Evolutionary conservation across 176 grass and related monocot genomes (phyloP).

Genomic region (Hordeum vulgare): DNA sequence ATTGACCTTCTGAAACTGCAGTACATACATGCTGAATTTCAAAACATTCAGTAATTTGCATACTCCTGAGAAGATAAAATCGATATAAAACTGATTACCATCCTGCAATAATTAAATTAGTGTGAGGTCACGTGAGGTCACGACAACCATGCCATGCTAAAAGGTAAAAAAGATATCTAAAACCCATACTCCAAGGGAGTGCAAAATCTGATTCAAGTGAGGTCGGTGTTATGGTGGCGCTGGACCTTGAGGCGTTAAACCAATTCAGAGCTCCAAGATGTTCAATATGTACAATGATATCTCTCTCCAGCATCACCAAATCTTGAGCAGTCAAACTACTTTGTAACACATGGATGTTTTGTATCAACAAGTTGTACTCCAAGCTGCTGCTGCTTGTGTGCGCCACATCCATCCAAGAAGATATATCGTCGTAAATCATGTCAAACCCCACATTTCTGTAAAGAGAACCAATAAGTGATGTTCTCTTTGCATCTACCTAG

Average conservation of each 20-base stretch:
- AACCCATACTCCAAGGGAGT: not conserved
- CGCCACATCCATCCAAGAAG: slow-evolving; percentile 24
- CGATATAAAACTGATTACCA: too few relatives aligned
- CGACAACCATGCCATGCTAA: too few relatives aligned
- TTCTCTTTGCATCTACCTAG: slow-evolving; percentile 26
- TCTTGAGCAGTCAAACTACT: slow-evolving; percentile 49
- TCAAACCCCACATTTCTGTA: slow-evolving; percentile 2
- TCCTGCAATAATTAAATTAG: too few relatives aligned
- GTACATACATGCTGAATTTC: too few relatives aligned
- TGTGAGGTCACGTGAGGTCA: too few relatives aligned
- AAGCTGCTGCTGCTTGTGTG: slow-evolving; percentile 10
- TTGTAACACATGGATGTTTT: slow-evolving; percentile 57
- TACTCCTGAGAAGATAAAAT: too few relatives aligned
- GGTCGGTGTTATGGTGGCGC: slow-evolving; percentile 7
- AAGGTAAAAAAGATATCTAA: too few relatives aligned
- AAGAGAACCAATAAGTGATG: not conserved
- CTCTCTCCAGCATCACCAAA: slow-evolving; percentile 40
- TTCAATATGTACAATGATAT: slow-evolving; percentile 54
- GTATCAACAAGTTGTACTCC: slow-evolving; percentile 56
- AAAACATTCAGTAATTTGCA: too few relatives aligned
- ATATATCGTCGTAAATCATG: slow-evolving; percentile 17
- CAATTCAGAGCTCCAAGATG: slow-evolving; percentile 56
- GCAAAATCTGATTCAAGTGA: slow-evolving; percentile 16
- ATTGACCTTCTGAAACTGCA: too few relatives aligned
- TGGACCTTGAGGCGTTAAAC: slow-evolving; percentile 33